Evolutionary conservation across 2,329 filamentous ascomycete species (phyloP), one percentile per base, ranked within the genome.

Genomic region (Apiospora kogelbergensis): DNA sequence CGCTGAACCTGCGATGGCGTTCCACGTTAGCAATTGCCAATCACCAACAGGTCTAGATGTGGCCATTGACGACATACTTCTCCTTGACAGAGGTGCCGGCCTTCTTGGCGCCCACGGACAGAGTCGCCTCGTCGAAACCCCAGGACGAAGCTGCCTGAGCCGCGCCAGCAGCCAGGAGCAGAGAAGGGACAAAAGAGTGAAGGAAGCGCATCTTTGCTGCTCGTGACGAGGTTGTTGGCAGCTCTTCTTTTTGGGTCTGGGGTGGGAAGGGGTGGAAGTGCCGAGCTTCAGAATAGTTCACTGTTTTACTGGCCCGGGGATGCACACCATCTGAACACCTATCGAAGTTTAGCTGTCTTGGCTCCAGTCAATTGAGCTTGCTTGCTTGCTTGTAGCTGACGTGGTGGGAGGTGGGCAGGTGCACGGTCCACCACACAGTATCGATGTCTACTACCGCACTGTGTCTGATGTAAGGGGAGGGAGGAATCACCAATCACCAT

Each of bases 91-190:
- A 83, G 71, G 84, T 86, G 70, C 84, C 83, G 72, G 84, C 85
- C 82, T 91, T 91, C 81, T 93, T 94, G 74, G 85, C 82, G 72
- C 84, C 83, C 69, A 95, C 84, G 10, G 89, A 85, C 72, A 95
- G 84, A 71, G 86, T 89, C 72, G 86, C 93, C 81, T 94, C 92
- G 72, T 91, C 87, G 75, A 95, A 95, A 68, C 86, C 85, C 93
- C 93, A 95, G 26, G 88, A 87, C 40, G 86, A 84, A 68, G 85
- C 84, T 42, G 87, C 87, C 73, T 83, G 82, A 67, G 81, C 85
- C 72, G 82, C 83, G 69, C 84, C 83, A 65, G 84, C 83, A 69
- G 86, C 82, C 71, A 85, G 80, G 72, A 84, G 73, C 20, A 60
- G 76, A 48, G 81, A 78, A 24, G 82, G 77, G n/a, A 79, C 75